Evolutionary conservation across 1,139 yeast species (phyloP), one percentile per base, ranked within the genome.

Genomic region (Blastobotrys petasosporus): DNA sequence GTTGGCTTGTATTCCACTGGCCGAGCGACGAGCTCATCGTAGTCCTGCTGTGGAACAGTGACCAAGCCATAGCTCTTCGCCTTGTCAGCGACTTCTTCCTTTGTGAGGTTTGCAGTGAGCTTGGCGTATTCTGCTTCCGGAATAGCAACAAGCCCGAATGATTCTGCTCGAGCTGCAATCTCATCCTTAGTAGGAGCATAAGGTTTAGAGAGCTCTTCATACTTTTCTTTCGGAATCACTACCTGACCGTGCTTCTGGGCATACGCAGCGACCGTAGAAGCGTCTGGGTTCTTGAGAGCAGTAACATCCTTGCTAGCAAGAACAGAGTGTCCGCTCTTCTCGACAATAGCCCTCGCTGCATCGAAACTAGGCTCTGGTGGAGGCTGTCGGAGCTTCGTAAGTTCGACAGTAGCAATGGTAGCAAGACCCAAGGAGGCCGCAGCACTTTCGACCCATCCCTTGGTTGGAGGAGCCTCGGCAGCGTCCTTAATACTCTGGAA

Each of bases 341-440:
- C 44, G 4, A 77, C 76, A 38, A 62, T 60, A 6, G 58, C 55
- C 4, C 53, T 45, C 4, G 76, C 47, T 35, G 51, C 55, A 11
- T 43, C 47, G 11, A 50, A 16, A 37, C 57, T 45, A 11, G 45
- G 40, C n/a, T 41, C 50, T 1, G 52, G 47, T 8, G 55, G 35
- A 2, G 60, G 59, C 1, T 44, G 42, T 35, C 51, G 51, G 32
- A 63, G 50, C 12, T 54, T 37, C 1, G 53, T 51, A 32, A 59
- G 56, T 11, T 64, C 71, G 10, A 48, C 57, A 1, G 53, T 44
- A 10, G 71, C 53, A 13, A 77, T 28, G 0, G 69, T 61, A 4
- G 66, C 59, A 48, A 71, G 58, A 3, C 73, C 74, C 10, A 67
- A 51, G n/a, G 59, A 58, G 6, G 60, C 58, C 1, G 72, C 73